Base-by-base conservation (phyloP, 1,139 yeast genomes). In the Hansenula anomala region DNA sequence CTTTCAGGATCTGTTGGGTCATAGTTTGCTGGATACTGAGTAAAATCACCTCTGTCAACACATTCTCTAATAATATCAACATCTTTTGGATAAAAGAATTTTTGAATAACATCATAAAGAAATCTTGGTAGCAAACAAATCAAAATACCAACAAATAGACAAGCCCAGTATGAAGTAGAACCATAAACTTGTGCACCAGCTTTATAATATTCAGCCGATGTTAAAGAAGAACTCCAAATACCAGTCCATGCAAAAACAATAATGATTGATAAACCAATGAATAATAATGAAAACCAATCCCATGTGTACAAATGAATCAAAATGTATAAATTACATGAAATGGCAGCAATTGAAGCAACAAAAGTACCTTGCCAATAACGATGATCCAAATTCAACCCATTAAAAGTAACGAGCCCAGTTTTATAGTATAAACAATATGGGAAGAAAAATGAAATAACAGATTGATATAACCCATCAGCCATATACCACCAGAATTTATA, bases 171-270 rank as follows among this genome's bases (percentile, higher is more conserved):
- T 2, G 79, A 56, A 2, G 80, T 69, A 15, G 80, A 61, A 2
- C 92, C 94, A 60, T 84, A 89, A 42, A 85, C 68, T 54, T 80
- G 81, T 3, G 76, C 70, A 2, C 86, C 96, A 16, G 87, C 79
- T 49, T 81, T 77, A 64, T 83, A 92, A 47, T 86, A 81, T 51
- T 85, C 95, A 6, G 68, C 74, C 39, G 92, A 72, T 37, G 66
- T 63, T 13, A 68, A 48, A 8, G 75, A 60, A 16, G 83, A 66
- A 1, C 96, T 78, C 90, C 96, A 92, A 36, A 90, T 69, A 36
- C 96, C 96, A 1, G 96, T 80, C 97, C 97, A 90, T 41, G 78
- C 80, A 60, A 78, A 85, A 36, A 88, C 69, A 36, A 89, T 55
- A 43, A 89, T 55, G 41, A 79, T 73, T 8, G 96, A 85, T 32